These are phyloP conservation scores for Xerocomus brunneocitrinus DNA, from an alignment of 768 basidiomycete species.

Conservation along the genomic window DNA sequence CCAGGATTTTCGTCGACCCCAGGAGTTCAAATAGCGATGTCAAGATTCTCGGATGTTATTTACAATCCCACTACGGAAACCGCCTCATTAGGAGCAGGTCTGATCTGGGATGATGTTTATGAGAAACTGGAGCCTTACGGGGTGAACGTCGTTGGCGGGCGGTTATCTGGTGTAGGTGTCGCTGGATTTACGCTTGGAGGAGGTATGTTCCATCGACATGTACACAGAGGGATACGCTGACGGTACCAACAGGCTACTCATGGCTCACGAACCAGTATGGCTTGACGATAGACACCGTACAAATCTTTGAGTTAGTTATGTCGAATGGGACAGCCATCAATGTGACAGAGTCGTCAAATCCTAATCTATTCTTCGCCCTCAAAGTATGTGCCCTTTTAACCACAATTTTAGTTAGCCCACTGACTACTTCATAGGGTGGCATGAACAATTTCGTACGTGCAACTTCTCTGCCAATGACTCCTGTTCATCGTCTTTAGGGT, in stretches of 20 bases:
- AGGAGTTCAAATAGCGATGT: slow-evolving; percentile 53
- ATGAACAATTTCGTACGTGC: slow-evolving; percentile 49
- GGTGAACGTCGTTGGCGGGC: slow-evolving; percentile 50
- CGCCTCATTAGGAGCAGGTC: slow-evolving; percentile 34
- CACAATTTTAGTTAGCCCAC: no score
- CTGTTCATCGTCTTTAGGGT: slow-evolving; percentile 31
- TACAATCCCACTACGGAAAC: slow-evolving; percentile 38
- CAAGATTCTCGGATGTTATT: slow-evolving; percentile 39
- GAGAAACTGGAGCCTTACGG: slow-evolving; percentile 37
- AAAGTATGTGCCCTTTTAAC: slow-evolving; percentile 25
- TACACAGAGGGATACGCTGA: background rate
- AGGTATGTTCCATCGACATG: slow-evolving; percentile 26
- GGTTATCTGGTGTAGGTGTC: slow-evolving; percentile 52
- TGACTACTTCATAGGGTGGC: slow-evolving; percentile 41
- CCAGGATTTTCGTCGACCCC: slow-evolving; percentile 44
- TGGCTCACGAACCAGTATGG: slow-evolving; percentile 60
- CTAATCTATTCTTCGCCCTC: slow-evolving; percentile 39
- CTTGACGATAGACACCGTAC: slow-evolving; percentile 48
- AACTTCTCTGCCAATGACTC: background rate
- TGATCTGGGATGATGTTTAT: slow-evolving; percentile 65
- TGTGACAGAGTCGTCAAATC: slow-evolving; percentile 30
- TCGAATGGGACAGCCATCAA: slow-evolving; percentile 35
- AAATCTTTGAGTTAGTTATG: slow-evolving; percentile 51
- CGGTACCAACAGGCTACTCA: slow-evolving; percentile 42
- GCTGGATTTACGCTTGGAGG: slow-evolving; percentile 54